Base-by-base conservation (phyloP, 176 grass and related monocot species). In the Tuctoria greenei region DNA sequence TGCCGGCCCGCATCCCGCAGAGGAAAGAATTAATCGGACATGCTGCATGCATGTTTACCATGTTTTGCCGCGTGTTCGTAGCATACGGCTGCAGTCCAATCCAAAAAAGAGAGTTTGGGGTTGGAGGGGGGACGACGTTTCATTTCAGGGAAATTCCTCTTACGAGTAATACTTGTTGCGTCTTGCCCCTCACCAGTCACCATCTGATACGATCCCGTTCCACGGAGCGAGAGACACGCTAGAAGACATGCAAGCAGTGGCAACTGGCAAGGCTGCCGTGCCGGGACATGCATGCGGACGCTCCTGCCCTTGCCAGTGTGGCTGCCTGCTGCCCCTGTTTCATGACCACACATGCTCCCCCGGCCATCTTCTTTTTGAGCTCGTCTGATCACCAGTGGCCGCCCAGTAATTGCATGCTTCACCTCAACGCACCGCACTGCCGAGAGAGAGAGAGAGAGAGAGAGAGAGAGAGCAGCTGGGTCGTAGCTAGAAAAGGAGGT, bases 401-500 rank as follows among this genome's bases (percentile, higher is more conserved):
- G 50, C 67, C 57, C 51, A 62, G 57, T 78, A 71, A 78, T 64
- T 52, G 17, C 59, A 78, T 84, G 75, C 67, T 84, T 57, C 82
- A 85, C 26, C 47, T 8, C 71, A 20, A 39, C 51, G 26, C 82
- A 85, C 26, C 47, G 13, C 71, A 20, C 50, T 63, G 26, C 57
- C 11, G 43, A 45, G 43, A 45, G 31, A 43, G 36, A 26, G 52
- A 57, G 12, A 25, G 36, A 58, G 36, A 16, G 26, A 34, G 17
- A 14, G 59, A 36, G 43, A 36, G 72, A 21, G 39, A n/a, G 44
- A 52, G 46, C 15, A 18, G 8, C 17, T 0, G 49, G 4, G 31
- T 31, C 3, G 31, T 31, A 27, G 56, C 10, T 57, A 10, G 25
- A 26, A 58, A 58, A 58, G 55, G 57, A 45, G 5, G 23, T 41